Evolutionary conservation across 257 asterid genomes (phyloP), one percentile per base, ranked within the genome.

Genomic region (Solanum bulbocastanum): DNA sequence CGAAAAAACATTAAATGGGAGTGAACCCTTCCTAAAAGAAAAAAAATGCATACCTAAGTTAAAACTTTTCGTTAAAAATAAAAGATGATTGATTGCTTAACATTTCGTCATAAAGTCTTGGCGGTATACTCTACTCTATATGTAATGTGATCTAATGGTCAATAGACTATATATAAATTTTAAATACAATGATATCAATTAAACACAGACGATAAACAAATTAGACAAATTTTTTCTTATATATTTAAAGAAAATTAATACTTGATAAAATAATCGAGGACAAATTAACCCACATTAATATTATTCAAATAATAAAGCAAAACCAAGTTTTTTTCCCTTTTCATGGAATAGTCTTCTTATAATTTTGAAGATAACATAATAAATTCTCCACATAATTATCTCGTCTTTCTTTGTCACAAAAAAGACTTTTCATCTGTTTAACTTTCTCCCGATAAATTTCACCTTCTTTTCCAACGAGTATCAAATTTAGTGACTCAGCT

Each of bases 371-470:
- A 71, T 85, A 85, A 36, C n/a, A 0, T 44, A 89, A 66, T 2
- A 87, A 87, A 42, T 68, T 72, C 5, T 87, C 88, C 27, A 85
- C 88, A 32, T 78, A 84, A 15, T 74, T 49, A 23, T 89, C 87
- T 46, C 85, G 90, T n/a, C 46, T 60, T 8, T 10, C 1, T 6
- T 44, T 15, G 2, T 44, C 84, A 79, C 84, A 79, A 0, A 79
- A 79, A 7, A 79, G 9, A 8, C 1, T 2, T 44, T 27, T 79
- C 25, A 15, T 23, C 10, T 44, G 10, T 79, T 62, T 88, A 4
- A 86, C 22, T 1, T 89, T 91, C 2, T 89, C 76, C 23, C 89
- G 30, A 5, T 73, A 89, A 0, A 76, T 83, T 22, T 87, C 49
- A 23, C 92, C 89, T 0, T 72, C 83, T 68, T 62, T 62, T 14